These are phyloP conservation scores for Pythium dissimile DNA, from an alignment of 352 stramenopile species.

Conservation along the genomic window DNA sequence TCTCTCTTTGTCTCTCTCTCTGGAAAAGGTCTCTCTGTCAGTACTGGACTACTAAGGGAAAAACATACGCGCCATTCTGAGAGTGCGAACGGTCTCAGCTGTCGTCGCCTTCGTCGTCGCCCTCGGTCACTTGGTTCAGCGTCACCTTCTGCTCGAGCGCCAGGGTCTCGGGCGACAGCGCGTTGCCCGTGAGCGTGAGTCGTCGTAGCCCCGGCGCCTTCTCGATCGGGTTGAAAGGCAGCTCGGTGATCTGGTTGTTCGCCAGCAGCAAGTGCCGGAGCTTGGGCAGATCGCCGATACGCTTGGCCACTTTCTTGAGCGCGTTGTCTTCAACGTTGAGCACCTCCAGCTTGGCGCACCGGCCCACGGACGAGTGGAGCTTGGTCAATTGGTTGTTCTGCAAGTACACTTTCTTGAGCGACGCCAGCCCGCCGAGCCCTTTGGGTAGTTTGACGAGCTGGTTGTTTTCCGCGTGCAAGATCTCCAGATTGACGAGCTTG, in stretches of 20 bases:
- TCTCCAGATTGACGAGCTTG: slow-evolving; percentile 67
- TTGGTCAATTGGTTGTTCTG: slow-evolving; percentile 83
- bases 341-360: slow-evolving; percentile 72
- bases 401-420: slow-evolving; percentile 79
- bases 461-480: slow-evolving; percentile 81
- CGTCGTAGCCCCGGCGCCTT: slow-evolving; percentile 62
- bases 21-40: too few species aligned
- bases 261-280: slow-evolving; percentile 81
- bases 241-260: slow-evolving; percentile 75
- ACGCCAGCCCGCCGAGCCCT: slow-evolving; percentile 49
- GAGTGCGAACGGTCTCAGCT: slow-evolving; percentile 24
- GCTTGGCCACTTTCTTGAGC: slow-evolving; percentile 81
- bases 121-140: slow-evolving; percentile 49
- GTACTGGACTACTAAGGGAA: too few species aligned
- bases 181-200: slow-evolving; percentile 79
- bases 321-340: slow-evolving; percentile 84
- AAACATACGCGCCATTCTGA: too few species aligned
- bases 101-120: slow-evolving; percentile 44
- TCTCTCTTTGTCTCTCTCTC: too few species aligned
- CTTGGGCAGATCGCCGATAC: slow-evolving; percentile 73
- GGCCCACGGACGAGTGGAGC: slow-evolving; percentile 71
- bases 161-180: slow-evolving; percentile 48
- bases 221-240: slow-evolving; percentile 81
- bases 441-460: slow-evolving; percentile 76
- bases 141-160: slow-evolving; percentile 65